Base-by-base conservation (phyloP, 2,329 filamentous ascomycete genomes). In the Orbilia ellipsospora region DNA sequence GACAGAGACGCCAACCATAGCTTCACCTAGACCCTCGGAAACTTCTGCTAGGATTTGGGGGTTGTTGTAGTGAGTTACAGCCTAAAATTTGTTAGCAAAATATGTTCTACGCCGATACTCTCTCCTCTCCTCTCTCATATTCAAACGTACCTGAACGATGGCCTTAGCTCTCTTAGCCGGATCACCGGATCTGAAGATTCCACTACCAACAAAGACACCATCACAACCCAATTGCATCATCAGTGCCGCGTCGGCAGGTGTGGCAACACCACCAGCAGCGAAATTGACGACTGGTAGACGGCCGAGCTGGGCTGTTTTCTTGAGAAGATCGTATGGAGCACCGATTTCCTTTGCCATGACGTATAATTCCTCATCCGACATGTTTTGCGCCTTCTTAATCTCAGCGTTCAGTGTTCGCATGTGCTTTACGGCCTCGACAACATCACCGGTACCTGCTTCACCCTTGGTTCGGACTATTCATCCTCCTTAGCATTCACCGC, bases 191-290 rank as follows among this genome's bases (percentile, higher is more conserved):
- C 98, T 98, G 88, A 99, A 99, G 83, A 98, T 98, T 28, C 95
- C 95, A 70, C 90, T 93, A 28, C 95, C 95, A 42, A 99, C 95
- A 82, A 99, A 99, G 42, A 99, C 95, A 72, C 95, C 95, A 81
- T 99, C 95, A 81, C 95, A 98, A 75, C 95, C 95, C 78, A 99
- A 86, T 86, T 98, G 94, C 95, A 99, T 99, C 94, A 99, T 92
- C 85, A 99, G 86, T 1, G 95, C 95, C 0, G 95, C 95, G 83
- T 99, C 95, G 0, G 95, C 95, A 0, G 95, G 95, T 0, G 95
- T 99, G n/a, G 95, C 95, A n/a, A 99, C 92, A 70, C 95, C 95
- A n/a, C 95, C 95, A 2, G 95, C 95, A 0, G 95, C 95, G 80
- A 99, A 98, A 86, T 98, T 98, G 78, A 99, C 95, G 0, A 98